These are phyloP conservation scores for Malus hybrid DNA, from an alignment of 331 rosid genomes.

Conservation along the genomic window DNA sequence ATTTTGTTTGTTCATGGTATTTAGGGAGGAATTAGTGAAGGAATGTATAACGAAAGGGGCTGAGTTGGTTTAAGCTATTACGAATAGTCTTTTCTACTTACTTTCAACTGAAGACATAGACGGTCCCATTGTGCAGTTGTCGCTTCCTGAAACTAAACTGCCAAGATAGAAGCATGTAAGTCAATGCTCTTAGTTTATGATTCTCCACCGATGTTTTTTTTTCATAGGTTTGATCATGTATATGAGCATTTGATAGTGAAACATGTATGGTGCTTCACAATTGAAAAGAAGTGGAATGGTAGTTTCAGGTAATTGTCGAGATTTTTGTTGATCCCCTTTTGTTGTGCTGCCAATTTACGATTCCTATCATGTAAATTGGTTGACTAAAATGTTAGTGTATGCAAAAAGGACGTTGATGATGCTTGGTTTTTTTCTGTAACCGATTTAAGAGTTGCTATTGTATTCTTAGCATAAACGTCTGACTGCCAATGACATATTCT, in stretches of 20 bases:
- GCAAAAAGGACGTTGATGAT: not conserved
- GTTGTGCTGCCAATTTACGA: not conserved
- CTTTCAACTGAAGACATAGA: conserved; percentile 67
- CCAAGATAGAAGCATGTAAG: conserved; percentile 83
- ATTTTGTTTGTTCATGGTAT: not conserved
- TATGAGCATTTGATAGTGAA: not conserved
- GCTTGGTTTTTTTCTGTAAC: not conserved
- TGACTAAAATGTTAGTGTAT: not conserved
- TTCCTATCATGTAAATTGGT: not conserved
- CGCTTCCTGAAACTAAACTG: conserved; percentile 54
- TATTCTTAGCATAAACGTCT: not conserved
- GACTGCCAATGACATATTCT: not conserved
- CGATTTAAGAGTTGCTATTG: not conserved
- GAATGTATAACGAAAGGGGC: conserved; percentile 61
- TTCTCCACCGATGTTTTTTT: not conserved
- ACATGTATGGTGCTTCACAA: no score
- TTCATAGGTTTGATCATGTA: not conserved
- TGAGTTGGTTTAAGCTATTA: conserved; percentile 63
- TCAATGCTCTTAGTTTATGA: not conserved
- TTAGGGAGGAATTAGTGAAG: conserved; percentile 53
- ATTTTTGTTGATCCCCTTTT: not conserved
- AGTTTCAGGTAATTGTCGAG: not conserved
- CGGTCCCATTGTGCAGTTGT: conserved; percentile 75
- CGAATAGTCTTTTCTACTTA: conserved; percentile 48
- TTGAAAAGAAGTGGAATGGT: not conserved